These are phyloP conservation scores for Biscutella auriculata DNA, from an alignment of 441 rosid genomes.

Conservation along the genomic window DNA sequence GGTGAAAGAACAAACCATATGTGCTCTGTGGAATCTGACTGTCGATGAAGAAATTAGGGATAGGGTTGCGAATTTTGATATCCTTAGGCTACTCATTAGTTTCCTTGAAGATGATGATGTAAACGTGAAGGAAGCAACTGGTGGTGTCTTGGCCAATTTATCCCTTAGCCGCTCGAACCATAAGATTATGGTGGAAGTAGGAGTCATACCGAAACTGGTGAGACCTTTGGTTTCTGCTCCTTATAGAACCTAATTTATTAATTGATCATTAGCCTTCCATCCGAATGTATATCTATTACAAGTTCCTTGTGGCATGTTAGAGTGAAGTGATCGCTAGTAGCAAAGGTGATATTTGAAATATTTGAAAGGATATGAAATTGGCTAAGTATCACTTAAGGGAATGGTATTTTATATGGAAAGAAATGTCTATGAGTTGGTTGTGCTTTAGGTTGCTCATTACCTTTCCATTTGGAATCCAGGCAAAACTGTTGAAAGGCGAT, in stretches of 20 bases:
- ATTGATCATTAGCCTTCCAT: not conserved
- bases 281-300: not conserved
- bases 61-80: constrained; percentile 45
- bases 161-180: constrained; percentile 50
- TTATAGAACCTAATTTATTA: not conserved
- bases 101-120: constrained; percentile 55
- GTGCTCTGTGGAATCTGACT: constrained; percentile 72
- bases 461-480: constrained; percentile 33
- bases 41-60: constrained; percentile 56
- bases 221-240: constrained; percentile 15
- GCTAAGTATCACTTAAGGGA: not conserved
- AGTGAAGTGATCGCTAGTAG: not conserved
- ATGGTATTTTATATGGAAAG: not conserved
- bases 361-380: not conserved
- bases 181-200: constrained; percentile 55
- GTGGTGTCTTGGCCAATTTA: constrained; percentile 72
- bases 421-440: not conserved
- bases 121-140: constrained; percentile 63
- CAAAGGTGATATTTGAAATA: not conserved
- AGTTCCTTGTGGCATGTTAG: not conserved
- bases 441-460: not conserved
- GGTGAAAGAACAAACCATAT: constrained; percentile 68
- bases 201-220: constrained; percentile 69
- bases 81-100: constrained; percentile 44
- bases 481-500: constrained; percentile 39